Percentiles rank a stretch among this genome's conserved stretches.
These are phyloP conservation scores for Phaeophleospora eucalypticola DNA, from an alignment of 2,329 filamentous ascomycete species.

Conservation along the genomic window DNA sequence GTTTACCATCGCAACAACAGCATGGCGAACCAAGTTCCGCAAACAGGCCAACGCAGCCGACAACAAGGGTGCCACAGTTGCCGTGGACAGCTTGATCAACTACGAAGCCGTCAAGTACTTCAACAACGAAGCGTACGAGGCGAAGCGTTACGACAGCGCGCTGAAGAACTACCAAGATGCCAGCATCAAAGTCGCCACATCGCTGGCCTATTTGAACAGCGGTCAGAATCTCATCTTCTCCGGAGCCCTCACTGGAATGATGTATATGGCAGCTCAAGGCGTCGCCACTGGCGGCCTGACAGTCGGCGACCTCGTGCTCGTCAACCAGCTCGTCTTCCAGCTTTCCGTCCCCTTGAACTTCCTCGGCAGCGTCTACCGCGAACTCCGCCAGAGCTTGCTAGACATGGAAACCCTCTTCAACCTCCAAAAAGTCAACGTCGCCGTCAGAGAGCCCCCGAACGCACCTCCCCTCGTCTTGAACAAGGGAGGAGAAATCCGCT, in stretches of 20 bases:
- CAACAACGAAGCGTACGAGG: conserved; percentile 96
- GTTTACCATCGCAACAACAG: conserved; percentile 95
- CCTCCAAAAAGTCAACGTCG: conserved; percentile 91
- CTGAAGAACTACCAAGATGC: conserved; percentile 83
- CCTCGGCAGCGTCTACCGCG: conserved; percentile 93
- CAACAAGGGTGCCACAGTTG: conserved; percentile 90
- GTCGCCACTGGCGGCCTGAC: conserved; percentile 77
- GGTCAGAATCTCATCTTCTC: conserved; percentile 98
- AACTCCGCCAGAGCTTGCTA: conserved; percentile 86
- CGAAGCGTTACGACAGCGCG: conserved; percentile 82
- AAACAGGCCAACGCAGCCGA: conserved; percentile 94
- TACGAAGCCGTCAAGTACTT: conserved; percentile 99
- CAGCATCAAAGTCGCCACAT: conserved; percentile 95
- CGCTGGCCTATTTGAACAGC: conserved; percentile 84
- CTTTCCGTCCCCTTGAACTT: conserved; percentile 96
- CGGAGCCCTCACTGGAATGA: conserved; percentile 88
- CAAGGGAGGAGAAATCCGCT: conserved; percentile 81
- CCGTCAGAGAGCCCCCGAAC: conserved; percentile 70
- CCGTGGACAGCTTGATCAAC: conserved; percentile 95
- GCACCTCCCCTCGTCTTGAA: conserved; percentile 69
- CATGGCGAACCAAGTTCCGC: conserved; percentile 95
- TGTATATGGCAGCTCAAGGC: conserved; percentile 91
- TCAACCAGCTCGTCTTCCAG: conserved; percentile 98
- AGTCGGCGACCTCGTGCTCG: conserved; percentile 95
- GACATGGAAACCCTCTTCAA: conserved; percentile 99